Evolutionary conservation across 345 rosid genomes (phyloP), one percentile per base, ranked within the genome.

Genomic region (Eucalyptus virginea): DNA sequence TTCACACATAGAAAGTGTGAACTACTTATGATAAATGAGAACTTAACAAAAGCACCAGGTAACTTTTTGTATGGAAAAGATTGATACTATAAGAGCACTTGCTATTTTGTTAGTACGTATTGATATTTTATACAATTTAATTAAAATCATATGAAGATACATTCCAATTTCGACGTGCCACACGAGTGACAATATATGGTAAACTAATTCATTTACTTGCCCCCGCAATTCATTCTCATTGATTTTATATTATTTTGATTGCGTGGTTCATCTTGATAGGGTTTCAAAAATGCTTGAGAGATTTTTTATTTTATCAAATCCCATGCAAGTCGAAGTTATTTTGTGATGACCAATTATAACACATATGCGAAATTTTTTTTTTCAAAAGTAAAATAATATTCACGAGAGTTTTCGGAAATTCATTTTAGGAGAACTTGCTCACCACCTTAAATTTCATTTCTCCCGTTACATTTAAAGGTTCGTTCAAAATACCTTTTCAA

Each of bases 401-500:
- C 13, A 19, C 4, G 2, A 69, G 24, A 21, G 28, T 77, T 21
- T 11, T 77, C 3, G 3, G 30, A 77, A 77, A 77, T 77, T 77
- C 8, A 77, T 77, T 19, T 77, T 1, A 3, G 83, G 2, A 37
- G 15, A 37, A 77, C 15, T 77, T 77, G 45, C 19, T 19, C 14
- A 6, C 8, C 83, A 34, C 81, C 12, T 72, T 5, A 62, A 19
- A 72, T 72, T 67, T 17, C 1, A 34, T 34, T 34, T 5, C 24
- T 72, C 21, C 11, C 5, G 0, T 9, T 40, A 72, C 17, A 34
- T 69, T 34, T 18, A 34, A 37, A 18, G 26, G 26, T 11, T 2
- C 0, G 8, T 72, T 3, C 0, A 13, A 56, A 56, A 56, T 37
- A 77, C 4, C 47, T 21, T 37, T 37, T 3, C 7, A 10, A 11